Percentiles rank a stretch among this genome's conserved stretches.
Conservation (phyloP, 176 grass and related monocot genomes). For the Panicum miliaceum region DNA sequence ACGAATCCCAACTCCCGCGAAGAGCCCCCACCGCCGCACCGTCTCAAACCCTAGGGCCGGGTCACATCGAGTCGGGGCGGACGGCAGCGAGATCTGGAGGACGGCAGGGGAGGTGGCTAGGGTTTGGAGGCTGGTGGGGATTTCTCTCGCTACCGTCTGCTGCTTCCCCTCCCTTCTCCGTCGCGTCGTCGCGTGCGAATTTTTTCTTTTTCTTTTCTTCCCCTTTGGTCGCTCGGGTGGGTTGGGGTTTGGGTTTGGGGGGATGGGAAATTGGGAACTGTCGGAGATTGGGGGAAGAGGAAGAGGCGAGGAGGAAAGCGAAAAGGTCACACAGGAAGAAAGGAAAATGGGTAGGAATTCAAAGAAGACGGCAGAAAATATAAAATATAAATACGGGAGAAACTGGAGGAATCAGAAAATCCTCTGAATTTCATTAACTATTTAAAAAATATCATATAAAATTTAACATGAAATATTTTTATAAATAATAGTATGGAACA, state of each 20-base stretch:
- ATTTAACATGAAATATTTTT: no score
- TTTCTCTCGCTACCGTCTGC: slow-evolving; percentile 41
- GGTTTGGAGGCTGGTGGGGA: slow-evolving; percentile 42
- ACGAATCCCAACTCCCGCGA: background rate
- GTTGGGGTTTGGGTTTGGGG: slow-evolving; percentile 46
- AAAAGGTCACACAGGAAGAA: background rate
- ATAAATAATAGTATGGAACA: no score
- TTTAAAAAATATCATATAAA: no score
- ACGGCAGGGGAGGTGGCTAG: slow-evolving; percentile 38
- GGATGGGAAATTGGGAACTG: slow-evolving; percentile 46
- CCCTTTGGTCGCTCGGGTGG: background rate
- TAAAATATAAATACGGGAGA: background rate
- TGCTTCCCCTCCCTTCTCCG: slow-evolving; percentile 20
- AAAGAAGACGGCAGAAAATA: background rate
- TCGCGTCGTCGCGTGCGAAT: slow-evolving; percentile 44
- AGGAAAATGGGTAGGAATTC: background rate
- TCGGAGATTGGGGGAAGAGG: slow-evolving; percentile 44
- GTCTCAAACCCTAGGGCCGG: slow-evolving; percentile 51
- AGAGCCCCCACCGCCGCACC: background rate
- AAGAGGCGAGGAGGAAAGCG: background rate
- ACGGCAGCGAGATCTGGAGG: slow-evolving; percentile 47
- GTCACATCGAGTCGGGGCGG: slow-evolving; percentile 48
- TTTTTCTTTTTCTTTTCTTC: background rate
- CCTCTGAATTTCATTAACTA: background rate
- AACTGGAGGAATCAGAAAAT: background rate